These are phyloP conservation scores for Trypanosoma platydactyli DNA, from an alignment of 208 protist genomes.

Conservation along the genomic window DNA sequence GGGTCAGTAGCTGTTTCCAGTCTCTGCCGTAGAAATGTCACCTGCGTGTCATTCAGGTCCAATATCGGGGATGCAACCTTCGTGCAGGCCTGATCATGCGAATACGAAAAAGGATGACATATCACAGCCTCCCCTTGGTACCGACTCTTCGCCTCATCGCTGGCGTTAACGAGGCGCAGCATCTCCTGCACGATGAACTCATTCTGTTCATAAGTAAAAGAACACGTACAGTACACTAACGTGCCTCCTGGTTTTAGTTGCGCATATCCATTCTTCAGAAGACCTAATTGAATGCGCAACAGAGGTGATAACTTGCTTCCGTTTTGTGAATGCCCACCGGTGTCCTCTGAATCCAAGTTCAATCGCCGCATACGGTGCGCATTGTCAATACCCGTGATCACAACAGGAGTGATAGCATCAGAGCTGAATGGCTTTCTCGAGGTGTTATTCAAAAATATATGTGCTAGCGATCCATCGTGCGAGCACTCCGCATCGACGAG, in stretches of 20 bases:
- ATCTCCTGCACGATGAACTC: conserved; percentile 84
- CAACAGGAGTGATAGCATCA: neutral
- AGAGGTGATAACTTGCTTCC: conserved; percentile 22
- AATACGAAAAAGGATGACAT: conserved; percentile 25
- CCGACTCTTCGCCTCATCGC: conserved; percentile 11
- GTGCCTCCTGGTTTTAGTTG: conserved; percentile 78
- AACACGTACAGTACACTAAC: conserved; percentile 94
- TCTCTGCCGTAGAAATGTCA: neutral
- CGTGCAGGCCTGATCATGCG: conserved; percentile 9
- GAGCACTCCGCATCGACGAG: conserved; percentile 91
- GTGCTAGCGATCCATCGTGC: conserved; percentile 85
- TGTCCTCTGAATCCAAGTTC: conserved; percentile 26
- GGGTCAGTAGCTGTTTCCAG: conserved; percentile 21
- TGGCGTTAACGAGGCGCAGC: conserved; percentile 31
- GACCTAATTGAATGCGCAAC: conserved; percentile 51
- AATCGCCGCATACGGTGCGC: conserved; percentile 67
- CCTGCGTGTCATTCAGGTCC: conserved; percentile 18
- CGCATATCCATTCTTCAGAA: conserved; percentile 75
- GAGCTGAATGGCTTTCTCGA: conserved; percentile 20
- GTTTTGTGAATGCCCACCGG: neutral
- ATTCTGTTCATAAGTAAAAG: conserved; percentile 88
- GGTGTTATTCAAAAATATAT: conserved; percentile 43
- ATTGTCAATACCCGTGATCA: conserved; percentile 48
- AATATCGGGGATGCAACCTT: conserved; percentile 19
- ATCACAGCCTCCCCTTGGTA: conserved; percentile 28